phyloP scores from a whole-genome alignment of 495 filamentous ascomycete genomes.

The Hypomontagnella submonticulosa region DNA sequence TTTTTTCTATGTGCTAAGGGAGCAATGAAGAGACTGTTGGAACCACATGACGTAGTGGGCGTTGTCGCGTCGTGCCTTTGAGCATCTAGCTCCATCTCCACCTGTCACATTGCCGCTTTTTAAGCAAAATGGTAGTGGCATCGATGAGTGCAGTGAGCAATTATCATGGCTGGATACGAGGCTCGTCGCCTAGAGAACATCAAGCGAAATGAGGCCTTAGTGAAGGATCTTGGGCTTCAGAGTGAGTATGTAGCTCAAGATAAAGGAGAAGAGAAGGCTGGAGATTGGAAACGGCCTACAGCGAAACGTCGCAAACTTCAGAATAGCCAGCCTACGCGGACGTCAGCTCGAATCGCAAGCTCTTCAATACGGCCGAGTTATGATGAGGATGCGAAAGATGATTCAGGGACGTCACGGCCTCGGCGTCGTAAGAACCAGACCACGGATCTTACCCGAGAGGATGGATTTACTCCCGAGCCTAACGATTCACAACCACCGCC shows the following conservation, averaged over 20 bases:
- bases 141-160: background rate
- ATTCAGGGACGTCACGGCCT: background rate
- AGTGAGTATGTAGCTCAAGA: background rate
- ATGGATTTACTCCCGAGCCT: background rate
- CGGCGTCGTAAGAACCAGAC: conserved; percentile 7
- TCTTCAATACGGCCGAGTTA: conserved; percentile 5
- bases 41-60: too few relatives aligned
- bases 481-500: conserved; percentile 6
- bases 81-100: background rate
- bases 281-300: background rate
- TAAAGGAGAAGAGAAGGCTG: background rate
- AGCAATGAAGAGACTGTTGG: too few relatives aligned
- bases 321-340: conserved; percentile 28
- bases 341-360: conserved; percentile 44
- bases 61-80: background rate
- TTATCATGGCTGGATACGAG: conserved; percentile 33
- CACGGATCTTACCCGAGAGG: background rate
- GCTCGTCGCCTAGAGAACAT: conserved; percentile 64
- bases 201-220: conserved; percentile 62
- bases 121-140: background rate
- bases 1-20: too few relatives aligned
- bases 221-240: conserved; percentile 54
- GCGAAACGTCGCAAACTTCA: conserved; percentile 39
- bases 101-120: too few relatives aligned
- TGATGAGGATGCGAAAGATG: conserved; percentile 11